Percentiles rank a stretch among this genome's conserved stretches.
phyloP scores from a whole-genome alignment of 192 early-diverging fungal genomes.

The Backusella luteola region DNA sequence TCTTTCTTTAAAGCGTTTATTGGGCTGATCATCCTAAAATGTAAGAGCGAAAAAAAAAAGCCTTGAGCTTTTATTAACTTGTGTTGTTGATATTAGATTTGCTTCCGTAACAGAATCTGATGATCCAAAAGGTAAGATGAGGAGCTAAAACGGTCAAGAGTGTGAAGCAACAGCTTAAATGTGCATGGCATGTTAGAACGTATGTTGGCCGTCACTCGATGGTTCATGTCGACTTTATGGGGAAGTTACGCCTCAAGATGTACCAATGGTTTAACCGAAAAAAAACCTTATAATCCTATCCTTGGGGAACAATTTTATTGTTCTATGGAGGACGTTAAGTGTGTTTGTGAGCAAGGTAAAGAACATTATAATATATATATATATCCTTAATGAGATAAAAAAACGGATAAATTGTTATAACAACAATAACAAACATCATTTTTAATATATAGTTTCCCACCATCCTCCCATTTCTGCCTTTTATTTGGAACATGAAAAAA shows the following conservation, averaged over 20 bases:
- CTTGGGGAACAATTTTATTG: slow-evolving; percentile 64
- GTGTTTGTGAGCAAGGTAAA: slow-evolving; percentile 59
- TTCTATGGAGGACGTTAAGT: slow-evolving; percentile 50
- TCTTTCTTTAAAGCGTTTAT: neutral
- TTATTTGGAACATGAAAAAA: slow-evolving; percentile 60
- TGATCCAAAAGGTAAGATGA: slow-evolving; percentile 31
- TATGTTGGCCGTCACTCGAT: slow-evolving; percentile 66
- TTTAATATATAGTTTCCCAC: slow-evolving; percentile 51
- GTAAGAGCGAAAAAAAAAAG: neutral
- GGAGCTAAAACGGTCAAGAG: neutral
- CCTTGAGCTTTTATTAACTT: neutral
- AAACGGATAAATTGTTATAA: neutral
- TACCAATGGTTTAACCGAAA: slow-evolving; percentile 65
- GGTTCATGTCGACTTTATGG: slow-evolving; percentile 84
- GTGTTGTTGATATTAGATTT: slow-evolving; percentile 32
- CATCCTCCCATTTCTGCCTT: slow-evolving; percentile 72
- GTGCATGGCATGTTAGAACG: slow-evolving; percentile 47
- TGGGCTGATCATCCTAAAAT: slow-evolving; percentile 3
- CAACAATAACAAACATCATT: neutral
- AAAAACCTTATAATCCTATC: slow-evolving; percentile 67
- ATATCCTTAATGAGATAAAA: neutral
- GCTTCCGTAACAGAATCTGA: slow-evolving; percentile 59
- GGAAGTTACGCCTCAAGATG: slow-evolving; percentile 73
- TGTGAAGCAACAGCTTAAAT: neutral
- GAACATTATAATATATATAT: neutral